Evolutionary conservation across 2,329 filamentous ascomycete genomes (phyloP).

Genomic region (Graphilbum sp.): DNA sequence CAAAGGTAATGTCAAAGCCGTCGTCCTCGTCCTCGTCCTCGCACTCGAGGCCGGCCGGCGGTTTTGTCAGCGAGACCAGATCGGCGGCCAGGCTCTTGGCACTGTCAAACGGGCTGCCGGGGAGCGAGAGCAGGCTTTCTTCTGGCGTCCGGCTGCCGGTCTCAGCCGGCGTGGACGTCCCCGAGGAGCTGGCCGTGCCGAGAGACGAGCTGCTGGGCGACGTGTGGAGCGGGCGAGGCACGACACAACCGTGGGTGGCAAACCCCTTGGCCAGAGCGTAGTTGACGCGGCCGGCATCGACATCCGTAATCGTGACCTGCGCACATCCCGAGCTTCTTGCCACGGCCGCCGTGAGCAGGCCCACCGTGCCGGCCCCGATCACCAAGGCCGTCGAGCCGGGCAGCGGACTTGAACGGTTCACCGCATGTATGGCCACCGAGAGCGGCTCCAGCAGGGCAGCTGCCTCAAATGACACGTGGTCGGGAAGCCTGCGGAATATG

Average conservation of each 20-base stretch:
- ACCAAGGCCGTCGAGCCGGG: slow-evolving; percentile 42
- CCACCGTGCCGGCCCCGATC: slow-evolving; percentile 48
- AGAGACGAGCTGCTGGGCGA: slow-evolving; percentile 28
- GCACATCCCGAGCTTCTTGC: slow-evolving; percentile 43
- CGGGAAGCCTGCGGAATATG: slow-evolving; percentile 29
- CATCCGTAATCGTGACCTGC: slow-evolving; percentile 42
- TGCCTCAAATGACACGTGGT: slow-evolving; percentile 39
- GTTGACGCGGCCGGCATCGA: slow-evolving; percentile 40
- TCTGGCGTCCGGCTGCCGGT: slow-evolving; percentile 23
- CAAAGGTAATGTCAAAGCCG: slow-evolving; percentile 55
- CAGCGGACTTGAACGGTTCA: slow-evolving; percentile 35
- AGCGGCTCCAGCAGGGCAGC: slow-evolving; percentile 46
- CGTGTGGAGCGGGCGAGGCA: slow-evolving; percentile 25
- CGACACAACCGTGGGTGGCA: slow-evolving; percentile 41
- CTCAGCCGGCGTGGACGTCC: slow-evolving; percentile 29
- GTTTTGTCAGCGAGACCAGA: slow-evolving; percentile 26
- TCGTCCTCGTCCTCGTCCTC: slow-evolving; percentile 38
- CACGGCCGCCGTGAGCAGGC: slow-evolving; percentile 46
- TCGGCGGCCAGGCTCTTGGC: slow-evolving; percentile 33
- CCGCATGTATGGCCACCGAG: slow-evolving; percentile 44
- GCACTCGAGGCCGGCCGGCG: slow-evolving; percentile 11
- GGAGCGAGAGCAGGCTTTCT: slow-evolving; percentile 26
- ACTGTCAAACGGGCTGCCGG: slow-evolving; percentile 31
- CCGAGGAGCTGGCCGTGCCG: slow-evolving; percentile 24
- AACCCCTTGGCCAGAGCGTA: slow-evolving; percentile 43